Evolutionary conservation across 2,329 filamentous ascomycete genomes (phyloP), one percentile per base, ranked within the genome.

Genomic region (Ilyonectria sp.): DNA sequence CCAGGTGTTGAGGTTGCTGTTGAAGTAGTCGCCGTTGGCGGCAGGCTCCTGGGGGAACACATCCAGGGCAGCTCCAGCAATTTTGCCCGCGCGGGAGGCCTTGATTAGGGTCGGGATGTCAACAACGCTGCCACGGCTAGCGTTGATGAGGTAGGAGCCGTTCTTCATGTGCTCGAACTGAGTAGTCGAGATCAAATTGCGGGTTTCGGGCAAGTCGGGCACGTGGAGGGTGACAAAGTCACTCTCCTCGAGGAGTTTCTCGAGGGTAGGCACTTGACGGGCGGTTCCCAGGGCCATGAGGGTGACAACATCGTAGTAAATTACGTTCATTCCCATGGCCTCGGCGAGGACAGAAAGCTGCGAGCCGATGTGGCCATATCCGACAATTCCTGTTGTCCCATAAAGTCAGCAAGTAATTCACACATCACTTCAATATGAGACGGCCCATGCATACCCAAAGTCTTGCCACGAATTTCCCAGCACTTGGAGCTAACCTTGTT

Each of bases 381-480:
- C 96, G 72, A 99, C 91, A 77, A 99, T 98, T 69, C 93, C 90
- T 91, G 59, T 15, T 59, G 23, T 37, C 35, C 11, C 21, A 43
- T 56, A 10, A 21, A 47, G 50, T 65, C 55, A 59, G 60, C 52
- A 6, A 54, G 35, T 17, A 19, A 17, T 33, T 37, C 11, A 4
- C 11, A 4, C 2, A 55, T 31, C 40, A 58, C 29, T 33, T 47
- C 7, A 19, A 26, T 4, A n/a, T n/a, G 29, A 8, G 15, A 52
- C 26, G 15, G 31, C 31, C 79, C 83, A 67, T 82, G 78, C 84
- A 67, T 82, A 90, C 93, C 96, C 60, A 99, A 87, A 49, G 95
- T 98, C 87, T 99, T 99, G 80, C 96, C 96, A 76, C 96, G 91
- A 76, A 98, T 94, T 82, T 99, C 96, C 96, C 96, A 98, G 88